Conservation (phyloP, 345 rosid species). For the Viola odorata region DNA sequence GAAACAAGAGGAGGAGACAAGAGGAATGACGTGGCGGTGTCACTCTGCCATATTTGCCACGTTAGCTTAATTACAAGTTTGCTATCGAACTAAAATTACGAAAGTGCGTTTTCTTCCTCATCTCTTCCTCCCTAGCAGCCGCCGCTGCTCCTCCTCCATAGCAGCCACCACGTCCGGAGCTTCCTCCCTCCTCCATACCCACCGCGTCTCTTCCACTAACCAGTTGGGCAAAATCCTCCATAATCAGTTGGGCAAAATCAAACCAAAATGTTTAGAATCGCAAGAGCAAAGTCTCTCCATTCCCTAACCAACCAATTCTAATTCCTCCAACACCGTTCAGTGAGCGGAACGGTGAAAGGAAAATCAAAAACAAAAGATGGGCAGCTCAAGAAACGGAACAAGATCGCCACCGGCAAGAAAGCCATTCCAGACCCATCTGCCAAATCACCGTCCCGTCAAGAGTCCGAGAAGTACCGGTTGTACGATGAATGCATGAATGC, state of each 20-base stretch:
- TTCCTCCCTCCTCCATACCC: too few species aligned
- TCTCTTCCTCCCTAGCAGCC: too few species aligned
- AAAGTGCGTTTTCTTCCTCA: too few species aligned
- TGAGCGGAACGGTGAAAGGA: slow-evolving; percentile 65
- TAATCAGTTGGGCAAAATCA: neutral
- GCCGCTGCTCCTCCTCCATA: too few species aligned
- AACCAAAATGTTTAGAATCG: slow-evolving; percentile 10
- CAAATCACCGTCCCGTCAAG: slow-evolving; percentile 5
- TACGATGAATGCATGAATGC: slow-evolving; percentile 67
- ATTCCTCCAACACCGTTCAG: slow-evolving; percentile 45
- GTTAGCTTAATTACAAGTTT: too few species aligned
- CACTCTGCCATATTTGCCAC: too few species aligned
- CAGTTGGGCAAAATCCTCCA: too few species aligned
- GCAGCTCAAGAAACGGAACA: slow-evolving; percentile 43
- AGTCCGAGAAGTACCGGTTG: slow-evolving; percentile 37
- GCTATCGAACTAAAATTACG: too few species aligned
- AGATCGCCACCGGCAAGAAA: slow-evolving; percentile 46
- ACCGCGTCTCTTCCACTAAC: too few species aligned
- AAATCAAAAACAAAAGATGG: slow-evolving; percentile 46
- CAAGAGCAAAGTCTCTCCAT: slow-evolving; percentile 8
- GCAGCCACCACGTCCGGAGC: too few species aligned
- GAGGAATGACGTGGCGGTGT: too few species aligned
- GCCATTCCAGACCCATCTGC: slow-evolving; percentile 13
- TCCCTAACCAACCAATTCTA: slow-evolving; percentile 19
- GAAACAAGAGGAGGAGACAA: too few species aligned